Evolutionary conservation across 768 basidiomycete species (phyloP).

Genomic region (Psilocybe subaeruginosa): DNA sequence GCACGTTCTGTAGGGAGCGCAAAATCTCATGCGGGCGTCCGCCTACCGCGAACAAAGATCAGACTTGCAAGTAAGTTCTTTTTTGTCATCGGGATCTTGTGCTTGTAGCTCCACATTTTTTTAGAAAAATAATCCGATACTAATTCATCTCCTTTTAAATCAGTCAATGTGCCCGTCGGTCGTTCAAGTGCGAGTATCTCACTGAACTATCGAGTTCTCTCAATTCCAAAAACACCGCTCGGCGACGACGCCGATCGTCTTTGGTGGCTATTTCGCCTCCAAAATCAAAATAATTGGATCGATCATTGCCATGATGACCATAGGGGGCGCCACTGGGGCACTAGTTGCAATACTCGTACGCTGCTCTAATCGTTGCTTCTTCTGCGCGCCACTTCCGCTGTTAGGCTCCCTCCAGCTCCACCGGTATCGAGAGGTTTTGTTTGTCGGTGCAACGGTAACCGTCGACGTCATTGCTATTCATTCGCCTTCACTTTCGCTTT

Average conservation of each 20-base stretch:
- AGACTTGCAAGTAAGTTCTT: constrained; percentile 50
- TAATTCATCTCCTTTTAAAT: constrained; percentile 20
- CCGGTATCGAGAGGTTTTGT: too few species aligned
- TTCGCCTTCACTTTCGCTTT: too few species aligned
- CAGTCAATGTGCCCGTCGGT: constrained; percentile 22
- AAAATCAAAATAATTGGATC: background rate
- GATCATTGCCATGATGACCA: too few species aligned
- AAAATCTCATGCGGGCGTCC: constrained; percentile 45
- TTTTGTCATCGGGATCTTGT: constrained; percentile 20
- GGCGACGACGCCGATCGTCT: background rate
- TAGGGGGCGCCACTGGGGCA: too few species aligned
- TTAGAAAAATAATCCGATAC: too few species aligned
- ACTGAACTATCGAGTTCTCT: background rate
- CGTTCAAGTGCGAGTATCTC: constrained; percentile 17
- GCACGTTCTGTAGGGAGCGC: constrained; percentile 43
- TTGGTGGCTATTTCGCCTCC: background rate
- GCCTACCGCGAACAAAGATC: constrained; percentile 38
- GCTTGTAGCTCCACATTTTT: background rate
- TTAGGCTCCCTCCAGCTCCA: too few species aligned
- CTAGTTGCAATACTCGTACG: too few species aligned
- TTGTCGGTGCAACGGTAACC: too few species aligned
- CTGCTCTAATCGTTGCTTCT: too few species aligned
- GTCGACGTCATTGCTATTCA: too few species aligned
- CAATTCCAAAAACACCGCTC: background rate
- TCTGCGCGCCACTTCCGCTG: too few species aligned